These are phyloP conservation scores for Clausena lansium DNA, from an alignment of 345 rosid species.

Conservation along the genomic window DNA sequence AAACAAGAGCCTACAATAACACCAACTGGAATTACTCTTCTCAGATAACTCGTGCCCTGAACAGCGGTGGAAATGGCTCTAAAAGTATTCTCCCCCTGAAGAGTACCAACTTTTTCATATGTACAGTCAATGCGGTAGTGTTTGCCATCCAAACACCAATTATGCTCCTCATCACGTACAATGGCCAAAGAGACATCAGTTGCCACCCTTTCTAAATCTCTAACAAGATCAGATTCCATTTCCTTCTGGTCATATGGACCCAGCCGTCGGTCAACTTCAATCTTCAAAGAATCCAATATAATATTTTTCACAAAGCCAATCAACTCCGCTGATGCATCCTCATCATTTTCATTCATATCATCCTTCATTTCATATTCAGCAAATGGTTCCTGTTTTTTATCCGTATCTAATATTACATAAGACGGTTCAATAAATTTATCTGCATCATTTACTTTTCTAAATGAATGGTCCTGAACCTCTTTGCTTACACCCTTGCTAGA, in stretches of 20 bases:
- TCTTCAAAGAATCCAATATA: slow-evolving; percentile 59
- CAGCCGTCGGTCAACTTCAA: slow-evolving; percentile 72
- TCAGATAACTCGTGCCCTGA: slow-evolving; percentile 59
- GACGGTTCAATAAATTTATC: slow-evolving; percentile 63
- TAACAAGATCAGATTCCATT: slow-evolving; percentile 50
- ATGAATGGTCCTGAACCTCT: slow-evolving; percentile 25
- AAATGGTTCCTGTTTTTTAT: slow-evolving; percentile 39
- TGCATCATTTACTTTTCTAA: slow-evolving; percentile 23
- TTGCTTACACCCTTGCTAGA: slow-evolving; percentile 23
- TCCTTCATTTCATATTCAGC: slow-evolving; percentile 31
- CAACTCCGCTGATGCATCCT: slow-evolving; percentile 39
- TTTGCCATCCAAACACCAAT: slow-evolving; percentile 39
- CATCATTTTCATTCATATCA: slow-evolving; percentile 25
- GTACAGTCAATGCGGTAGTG: slow-evolving; percentile 19
- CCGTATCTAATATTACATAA: slow-evolving; percentile 60
- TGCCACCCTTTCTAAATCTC: slow-evolving; percentile 71
- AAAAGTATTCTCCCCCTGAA: slow-evolving; percentile 54
- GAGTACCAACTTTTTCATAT: slow-evolving; percentile 51
- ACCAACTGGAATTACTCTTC: slow-evolving; percentile 74
- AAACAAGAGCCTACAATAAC: slow-evolving; percentile 82
- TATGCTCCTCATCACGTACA: slow-evolving; percentile 31
- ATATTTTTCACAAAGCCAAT: slow-evolving; percentile 55
- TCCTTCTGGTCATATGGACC: slow-evolving; percentile 55
- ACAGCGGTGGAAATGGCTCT: slow-evolving; percentile 71
- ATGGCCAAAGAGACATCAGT: slow-evolving; percentile 59